These are phyloP conservation scores for Dendrobium huoshanense DNA, from an alignment of 106 monocot species.

Conservation along the genomic window DNA sequence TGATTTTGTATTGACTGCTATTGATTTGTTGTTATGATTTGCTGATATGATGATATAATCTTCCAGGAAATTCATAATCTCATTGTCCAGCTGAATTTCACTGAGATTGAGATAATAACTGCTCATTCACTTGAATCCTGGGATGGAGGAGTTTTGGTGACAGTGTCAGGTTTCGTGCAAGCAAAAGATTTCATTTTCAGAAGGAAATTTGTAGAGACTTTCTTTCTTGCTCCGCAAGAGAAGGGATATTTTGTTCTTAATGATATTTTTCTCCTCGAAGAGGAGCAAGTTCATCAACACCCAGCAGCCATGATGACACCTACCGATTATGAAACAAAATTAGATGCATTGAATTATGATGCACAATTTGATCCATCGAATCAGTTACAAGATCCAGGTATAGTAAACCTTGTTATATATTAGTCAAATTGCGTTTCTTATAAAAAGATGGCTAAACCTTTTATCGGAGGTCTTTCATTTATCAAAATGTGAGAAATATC, in stretches of 20 bases:
- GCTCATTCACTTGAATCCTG: slow-evolving; percentile 57
- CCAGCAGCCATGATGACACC: slow-evolving; percentile 9
- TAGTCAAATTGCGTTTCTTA: not conserved
- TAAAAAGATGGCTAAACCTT: not conserved
- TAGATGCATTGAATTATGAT: slow-evolving; percentile 14
- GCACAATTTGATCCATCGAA: not conserved
- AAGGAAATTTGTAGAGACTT: slow-evolving; percentile 61
- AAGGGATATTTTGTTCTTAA: slow-evolving; percentile 71
- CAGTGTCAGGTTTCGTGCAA: slow-evolving; percentile 51
- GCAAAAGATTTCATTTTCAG: slow-evolving; percentile 29
- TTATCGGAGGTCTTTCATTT: not conserved
- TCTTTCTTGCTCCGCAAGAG: slow-evolving; percentile 76
- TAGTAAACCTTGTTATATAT: not conserved
- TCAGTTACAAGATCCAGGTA: slow-evolving; percentile 43
- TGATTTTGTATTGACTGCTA: not conserved
- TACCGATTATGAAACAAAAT: slow-evolving; percentile 22
- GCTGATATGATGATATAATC: not conserved
- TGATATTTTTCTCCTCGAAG: slow-evolving; percentile 64
- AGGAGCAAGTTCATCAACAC: slow-evolving; percentile 27
- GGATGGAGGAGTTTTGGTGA: slow-evolving; percentile 59
- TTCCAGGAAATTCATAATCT: slow-evolving; percentile 38
- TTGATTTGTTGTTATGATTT: not conserved
- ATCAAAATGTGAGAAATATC: not conserved
- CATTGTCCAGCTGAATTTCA: slow-evolving; percentile 24
- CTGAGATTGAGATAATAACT: slow-evolving; percentile 59